A percentile compares a stretch with the other conserved stretches of the same genome.
Conservation (phyloP, 2,329 filamentous ascomycete species). For the Daldinia sp. region DNA sequence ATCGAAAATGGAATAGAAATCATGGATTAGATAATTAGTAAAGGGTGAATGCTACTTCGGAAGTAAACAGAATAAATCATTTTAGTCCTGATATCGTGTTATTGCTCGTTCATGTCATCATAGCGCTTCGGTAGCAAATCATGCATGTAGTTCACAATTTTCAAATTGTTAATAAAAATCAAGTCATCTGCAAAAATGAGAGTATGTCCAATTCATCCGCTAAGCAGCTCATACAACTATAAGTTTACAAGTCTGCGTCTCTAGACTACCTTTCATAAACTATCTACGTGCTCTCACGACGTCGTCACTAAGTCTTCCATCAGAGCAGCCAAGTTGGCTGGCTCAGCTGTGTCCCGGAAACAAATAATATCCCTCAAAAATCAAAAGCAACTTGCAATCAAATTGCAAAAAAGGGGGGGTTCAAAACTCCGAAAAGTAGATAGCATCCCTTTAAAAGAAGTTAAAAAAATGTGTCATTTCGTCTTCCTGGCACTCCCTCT, state of each 20-base stretch:
- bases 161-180: neutral
- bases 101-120: too few relatives aligned
- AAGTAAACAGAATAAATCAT: too few relatives aligned
- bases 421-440: conserved; percentile 13
- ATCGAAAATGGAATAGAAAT: too few relatives aligned
- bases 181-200: neutral
- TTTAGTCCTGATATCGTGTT: too few relatives aligned
- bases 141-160: too few relatives aligned
- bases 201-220: conserved; percentile 16
- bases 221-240: conserved; percentile 16
- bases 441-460: conserved; percentile 19
- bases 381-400: conserved; percentile 18
- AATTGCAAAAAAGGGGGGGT: conserved; percentile 13
- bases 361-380: conserved; percentile 13
- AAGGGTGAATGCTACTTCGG: too few relatives aligned
- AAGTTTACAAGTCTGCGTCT: conserved; percentile 3
- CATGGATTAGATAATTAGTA: too few relatives aligned
- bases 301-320: conserved; percentile 15
- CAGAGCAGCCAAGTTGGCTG: conserved; percentile 40
- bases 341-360: conserved; percentile 20
- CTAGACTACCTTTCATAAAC: neutral
- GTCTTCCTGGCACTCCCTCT: neutral
- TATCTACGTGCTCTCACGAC: neutral
- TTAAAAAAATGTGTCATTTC: conserved; percentile 1
- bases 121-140: too few relatives aligned